Conservation (phyloP, 495 filamentous ascomycete genomes). For the Tuber melanosporum region DNA sequence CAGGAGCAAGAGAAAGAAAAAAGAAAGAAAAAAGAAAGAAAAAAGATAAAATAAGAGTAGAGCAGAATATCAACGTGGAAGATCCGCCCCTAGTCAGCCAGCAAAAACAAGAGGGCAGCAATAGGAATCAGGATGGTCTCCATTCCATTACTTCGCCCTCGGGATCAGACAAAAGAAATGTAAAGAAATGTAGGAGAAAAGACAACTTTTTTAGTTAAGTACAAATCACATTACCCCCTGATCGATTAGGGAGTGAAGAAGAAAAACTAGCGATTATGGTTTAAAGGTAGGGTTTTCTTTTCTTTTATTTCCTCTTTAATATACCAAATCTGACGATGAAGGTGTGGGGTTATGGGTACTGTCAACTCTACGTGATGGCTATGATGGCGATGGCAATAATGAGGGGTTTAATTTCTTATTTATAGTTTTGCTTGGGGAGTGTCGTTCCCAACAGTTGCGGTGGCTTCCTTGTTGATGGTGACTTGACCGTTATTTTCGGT, state of each 20-base stretch:
- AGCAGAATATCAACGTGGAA: neutral
- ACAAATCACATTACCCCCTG: neutral
- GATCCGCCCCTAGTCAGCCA: neutral
- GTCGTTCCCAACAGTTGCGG: constrained; percentile 48
- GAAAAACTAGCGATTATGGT: constrained; percentile 2
- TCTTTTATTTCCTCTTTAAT: neutral
- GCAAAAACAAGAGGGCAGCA: neutral
- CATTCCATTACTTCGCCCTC: neutral
- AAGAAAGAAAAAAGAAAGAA: neutral
- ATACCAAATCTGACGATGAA: neutral
- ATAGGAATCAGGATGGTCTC: neutral
- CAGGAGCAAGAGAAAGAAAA: neutral
- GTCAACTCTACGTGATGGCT: neutral
- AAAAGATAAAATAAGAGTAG: neutral
- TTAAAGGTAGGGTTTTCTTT: neutral
- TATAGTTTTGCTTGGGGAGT: constrained; percentile 57
- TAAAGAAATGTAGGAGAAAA: neutral
- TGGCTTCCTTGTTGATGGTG: constrained; percentile 77
- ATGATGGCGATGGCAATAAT: neutral
- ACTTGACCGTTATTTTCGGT: constrained; percentile 66
- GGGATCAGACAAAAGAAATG: neutral
- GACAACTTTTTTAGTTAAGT: neutral
- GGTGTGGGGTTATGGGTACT: neutral
- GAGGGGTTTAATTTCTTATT: constrained; percentile 1
- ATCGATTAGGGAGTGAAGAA: neutral